Base-by-base conservation (phyloP, 139 green algal species). In the Chloropicon primus region DNA sequence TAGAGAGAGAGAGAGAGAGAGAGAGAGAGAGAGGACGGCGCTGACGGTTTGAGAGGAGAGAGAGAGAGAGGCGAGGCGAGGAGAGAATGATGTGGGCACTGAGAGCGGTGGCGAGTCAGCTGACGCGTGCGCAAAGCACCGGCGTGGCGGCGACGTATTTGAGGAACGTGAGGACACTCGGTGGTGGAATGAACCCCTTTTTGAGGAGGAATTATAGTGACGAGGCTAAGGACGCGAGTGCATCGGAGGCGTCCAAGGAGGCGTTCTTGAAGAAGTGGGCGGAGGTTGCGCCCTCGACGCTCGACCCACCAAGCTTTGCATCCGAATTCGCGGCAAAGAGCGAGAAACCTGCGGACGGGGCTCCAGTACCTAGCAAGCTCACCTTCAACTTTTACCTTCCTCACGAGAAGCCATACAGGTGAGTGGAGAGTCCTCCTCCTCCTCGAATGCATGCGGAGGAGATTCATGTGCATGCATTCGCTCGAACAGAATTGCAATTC, bases 361-460 rank as follows among this genome's bases (percentile, higher is more conserved):
- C 41, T 17, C 41, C 41, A 62, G 80, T 84, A 24, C 90, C 92
- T 2, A 85, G 86, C 5, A 96, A 96, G 81, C 71, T 96, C 54
- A 89, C 84, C 23, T 86, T 96, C 76, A 94, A 90, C 78, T 94
- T 96, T 74, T 91, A 86, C 73, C 75, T 96, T 73, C 92, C 92
- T 0, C 89, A 95, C 76, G 83, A 87, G 26, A 75, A 80, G 21
- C 26, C 75, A 22, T 79, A 80, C 21, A 83, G 87, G 28, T 26
- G 26, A 23, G 72, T 5, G 2, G 41, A 84, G 80, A 80, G 41
- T 17, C 41, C 41, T 62, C 41, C 17, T 62, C 17, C 41, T 62
- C 41, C 41, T 62, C 41, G 10, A 62, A 62, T n/a, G n/a, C n/a
- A n/a, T n/a, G n/a, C n/a, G n/a, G n/a, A n/a, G n/a, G n/a, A n/a